These are phyloP conservation scores for Solanum corneliomulleri DNA, from an alignment of 257 asterid species.

Conservation along the genomic window DNA sequence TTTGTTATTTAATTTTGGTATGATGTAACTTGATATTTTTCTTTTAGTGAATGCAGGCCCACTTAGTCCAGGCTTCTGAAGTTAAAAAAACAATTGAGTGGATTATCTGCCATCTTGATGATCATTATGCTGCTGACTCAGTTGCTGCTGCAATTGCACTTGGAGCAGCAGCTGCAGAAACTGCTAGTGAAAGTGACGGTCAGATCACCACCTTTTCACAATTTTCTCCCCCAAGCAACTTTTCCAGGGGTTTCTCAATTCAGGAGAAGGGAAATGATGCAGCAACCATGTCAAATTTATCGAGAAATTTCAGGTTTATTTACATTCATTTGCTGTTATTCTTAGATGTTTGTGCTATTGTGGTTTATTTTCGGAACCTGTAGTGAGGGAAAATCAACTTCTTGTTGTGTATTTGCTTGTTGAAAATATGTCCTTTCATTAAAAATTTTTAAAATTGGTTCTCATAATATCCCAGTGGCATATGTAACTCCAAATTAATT, in stretches of 20 bases:
- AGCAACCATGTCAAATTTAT: constrained; percentile 49
- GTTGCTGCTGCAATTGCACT: constrained; percentile 98
- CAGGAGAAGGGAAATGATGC: constrained; percentile 68
- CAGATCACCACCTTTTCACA: constrained; percentile 35
- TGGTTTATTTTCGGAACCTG: not conserved
- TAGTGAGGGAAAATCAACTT: not conserved
- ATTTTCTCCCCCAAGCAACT: constrained; percentile 37
- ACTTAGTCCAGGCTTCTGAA: constrained; percentile 84
- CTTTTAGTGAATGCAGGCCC: constrained; percentile 98
- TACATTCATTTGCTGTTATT: not conserved
- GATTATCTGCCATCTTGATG: constrained; percentile 86
- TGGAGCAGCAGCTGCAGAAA: constrained; percentile 79
- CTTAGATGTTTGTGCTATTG: not conserved
- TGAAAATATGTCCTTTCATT: not conserved
- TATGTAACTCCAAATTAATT: not conserved
- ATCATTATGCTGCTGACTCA: constrained; percentile 97
- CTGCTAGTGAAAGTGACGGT: constrained; percentile 44
- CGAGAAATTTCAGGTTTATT: constrained; percentile 68
- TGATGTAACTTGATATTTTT: constrained; percentile 62
- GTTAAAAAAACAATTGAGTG: constrained; percentile 93
- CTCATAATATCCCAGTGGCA: not conserved
- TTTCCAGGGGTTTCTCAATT: constrained; percentile 16
- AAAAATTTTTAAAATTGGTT: not conserved
- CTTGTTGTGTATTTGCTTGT: not conserved
- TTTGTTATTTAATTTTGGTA: constrained; percentile 5